Conservation (phyloP, 1,139 yeast genomes). For the Protomyces inundatus region DNA sequence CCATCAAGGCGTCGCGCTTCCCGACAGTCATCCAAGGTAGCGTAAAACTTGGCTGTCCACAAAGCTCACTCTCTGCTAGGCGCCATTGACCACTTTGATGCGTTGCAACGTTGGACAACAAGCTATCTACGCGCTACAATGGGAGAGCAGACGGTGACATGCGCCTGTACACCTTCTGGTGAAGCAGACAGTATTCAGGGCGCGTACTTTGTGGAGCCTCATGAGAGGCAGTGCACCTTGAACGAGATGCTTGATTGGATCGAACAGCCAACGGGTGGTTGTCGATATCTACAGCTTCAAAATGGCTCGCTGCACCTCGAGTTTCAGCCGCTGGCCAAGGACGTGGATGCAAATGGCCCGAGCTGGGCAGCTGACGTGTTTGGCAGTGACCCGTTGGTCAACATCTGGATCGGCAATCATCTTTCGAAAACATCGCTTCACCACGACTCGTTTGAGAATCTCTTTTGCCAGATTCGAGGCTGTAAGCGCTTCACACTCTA, state of each 20-base stretch:
- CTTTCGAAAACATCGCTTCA: constrained; percentile 41
- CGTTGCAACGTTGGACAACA: constrained; percentile 25
- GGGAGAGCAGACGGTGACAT: constrained; percentile 32
- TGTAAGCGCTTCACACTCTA: constrained; percentile 39
- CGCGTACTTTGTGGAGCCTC: constrained; percentile 39
- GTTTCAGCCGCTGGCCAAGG: constrained; percentile 37
- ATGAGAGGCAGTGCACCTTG: constrained; percentile 34
- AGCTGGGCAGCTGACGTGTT: constrained; percentile 36
- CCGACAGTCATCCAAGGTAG: background rate
- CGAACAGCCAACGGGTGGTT: constrained; percentile 27
- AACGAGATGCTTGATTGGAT: constrained; percentile 34
- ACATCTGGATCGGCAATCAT: constrained; percentile 42
- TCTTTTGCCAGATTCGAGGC: constrained; percentile 41
- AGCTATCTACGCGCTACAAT: constrained; percentile 31
- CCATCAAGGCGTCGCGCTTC: background rate
- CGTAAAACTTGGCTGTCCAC: background rate
- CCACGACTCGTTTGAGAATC: constrained; percentile 42
- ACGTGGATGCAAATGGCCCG: constrained; percentile 34
- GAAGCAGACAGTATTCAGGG: constrained; percentile 41
- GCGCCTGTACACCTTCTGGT: constrained; percentile 42
- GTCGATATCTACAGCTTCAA: constrained; percentile 41
- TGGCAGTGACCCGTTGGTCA: constrained; percentile 40
- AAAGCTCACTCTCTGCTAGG: background rate
- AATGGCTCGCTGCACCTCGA: constrained; percentile 32
- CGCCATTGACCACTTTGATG: constrained; percentile 12